phyloP scores from a whole-genome alignment of 352 stramenopile genomes.

The Phytopythium vexans region DNA sequence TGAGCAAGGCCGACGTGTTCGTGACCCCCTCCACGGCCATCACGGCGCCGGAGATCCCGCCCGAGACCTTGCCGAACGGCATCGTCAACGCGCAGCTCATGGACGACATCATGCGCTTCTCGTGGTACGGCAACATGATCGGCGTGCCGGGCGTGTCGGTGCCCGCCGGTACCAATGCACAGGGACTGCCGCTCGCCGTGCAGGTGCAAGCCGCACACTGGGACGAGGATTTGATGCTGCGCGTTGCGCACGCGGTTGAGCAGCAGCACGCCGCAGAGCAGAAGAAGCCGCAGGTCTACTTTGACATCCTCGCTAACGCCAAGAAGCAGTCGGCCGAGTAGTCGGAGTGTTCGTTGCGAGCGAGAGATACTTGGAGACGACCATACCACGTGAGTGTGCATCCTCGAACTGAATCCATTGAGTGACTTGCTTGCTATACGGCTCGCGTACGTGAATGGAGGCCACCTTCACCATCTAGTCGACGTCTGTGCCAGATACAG shows the following conservation, averaged over 20 bases:
- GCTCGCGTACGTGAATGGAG: too few relatives aligned
- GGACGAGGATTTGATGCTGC: slow-evolving; percentile 68
- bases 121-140: slow-evolving; percentile 84
- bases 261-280: slow-evolving; percentile 32
- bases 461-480: too few relatives aligned
- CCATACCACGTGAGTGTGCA: background rate
- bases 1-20: slow-evolving; percentile 88
- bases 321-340: slow-evolving; percentile 8
- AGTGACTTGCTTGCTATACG: too few relatives aligned
- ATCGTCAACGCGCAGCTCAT: slow-evolving; percentile 59
- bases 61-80: slow-evolving; percentile 35
- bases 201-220: slow-evolving; percentile 79
- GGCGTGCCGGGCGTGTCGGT: slow-evolving; percentile 79
- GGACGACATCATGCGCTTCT: slow-evolving; percentile 75
- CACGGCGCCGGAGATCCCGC: slow-evolving; percentile 64
- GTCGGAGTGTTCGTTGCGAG: background rate
- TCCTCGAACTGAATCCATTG: too few relatives aligned
- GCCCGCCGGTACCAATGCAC: slow-evolving; percentile 63
- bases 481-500: too few relatives aligned
- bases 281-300: slow-evolving; percentile 58
- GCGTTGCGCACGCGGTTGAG: slow-evolving; percentile 59
- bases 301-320: slow-evolving; percentile 57
- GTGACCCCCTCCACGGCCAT: slow-evolving; percentile 81
- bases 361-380: slow-evolving; percentile 4
- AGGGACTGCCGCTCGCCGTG: slow-evolving; percentile 68